Base-by-base conservation (phyloP, 2,329 filamentous ascomycete genomes). In the Xylariales sp. region DNA sequence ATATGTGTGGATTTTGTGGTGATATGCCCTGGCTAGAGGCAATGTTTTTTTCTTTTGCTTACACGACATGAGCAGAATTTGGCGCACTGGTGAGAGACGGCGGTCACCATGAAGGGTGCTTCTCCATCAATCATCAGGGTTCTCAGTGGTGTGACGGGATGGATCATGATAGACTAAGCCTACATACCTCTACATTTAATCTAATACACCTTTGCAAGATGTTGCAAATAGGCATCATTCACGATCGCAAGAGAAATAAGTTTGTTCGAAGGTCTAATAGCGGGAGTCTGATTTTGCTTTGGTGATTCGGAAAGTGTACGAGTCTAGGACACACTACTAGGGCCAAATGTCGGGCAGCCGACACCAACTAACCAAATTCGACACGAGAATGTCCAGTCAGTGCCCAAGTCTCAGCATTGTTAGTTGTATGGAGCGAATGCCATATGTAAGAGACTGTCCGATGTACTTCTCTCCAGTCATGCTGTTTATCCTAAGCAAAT, bases 101-200 rank as follows among this genome's bases (percentile, higher is more conserved):
- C 39, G 49, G 52, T 63, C 45, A 30, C 41, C 61, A 54, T 32
- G 32, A 50, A 62, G 61, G 46, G 65, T 56, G 23, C 12, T 43
- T 68, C 49, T 28, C 30, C 36, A 56, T 46, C 49, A 58, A 61
- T 68, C 57, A 63, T 67, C 54, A 52, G 49, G 54, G 62, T 52
- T 16, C 50, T 43, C 10, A 32, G 32, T 68, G 67, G 64, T 67
- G 68, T 57, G 66, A 28, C 64, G 68, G 68, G 69, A 71, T 65
- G 74, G 65, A 70, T 72, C 65, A 71, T 73, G 72, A 76, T 75
- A 76, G 72, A 75, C 71, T 69, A 68, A 66, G 68, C 69, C 69
- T 73, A 74, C 71, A 74, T 73, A 75, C 69, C 69, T 58, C 52
- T 69, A 73, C 60, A 69, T 56, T 71, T 77, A 76, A 76, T 78